Conservation (phyloP, 2,329 filamentous ascomycete species). For the Emericellopsis cladophorae region DNA sequence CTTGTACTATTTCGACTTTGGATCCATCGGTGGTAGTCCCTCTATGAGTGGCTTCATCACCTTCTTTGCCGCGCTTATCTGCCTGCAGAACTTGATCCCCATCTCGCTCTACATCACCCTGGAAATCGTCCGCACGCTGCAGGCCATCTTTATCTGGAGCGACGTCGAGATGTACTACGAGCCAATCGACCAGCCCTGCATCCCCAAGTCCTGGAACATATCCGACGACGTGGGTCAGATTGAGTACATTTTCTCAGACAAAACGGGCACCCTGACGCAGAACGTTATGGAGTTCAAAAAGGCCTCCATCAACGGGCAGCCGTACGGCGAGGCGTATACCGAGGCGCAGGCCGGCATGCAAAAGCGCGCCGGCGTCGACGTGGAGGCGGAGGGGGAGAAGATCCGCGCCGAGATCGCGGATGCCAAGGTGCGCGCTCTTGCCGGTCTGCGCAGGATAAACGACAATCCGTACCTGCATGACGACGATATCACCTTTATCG, state of each 20-base stretch:
- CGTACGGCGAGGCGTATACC: slow-evolving; percentile 95
- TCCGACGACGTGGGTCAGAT: slow-evolving; percentile 97
- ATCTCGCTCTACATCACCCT: slow-evolving; percentile 96
- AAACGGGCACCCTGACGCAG: slow-evolving; percentile 90
- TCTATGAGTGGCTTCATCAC: slow-evolving; percentile 84
- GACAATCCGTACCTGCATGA: slow-evolving; percentile 86
- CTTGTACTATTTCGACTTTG: slow-evolving; percentile 71
- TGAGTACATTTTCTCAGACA: slow-evolving; percentile 98
- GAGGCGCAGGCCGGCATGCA: slow-evolving; percentile 96
- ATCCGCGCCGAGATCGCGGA: slow-evolving; percentile 67
- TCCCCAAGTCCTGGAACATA: slow-evolving; percentile 98
- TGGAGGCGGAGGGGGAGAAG: slow-evolving; percentile 64
- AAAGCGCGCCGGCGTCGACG: slow-evolving; percentile 75
- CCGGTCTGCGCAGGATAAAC: slow-evolving; percentile 61
- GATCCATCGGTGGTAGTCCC: slow-evolving; percentile 64
- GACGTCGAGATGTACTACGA: slow-evolving; percentile 97
- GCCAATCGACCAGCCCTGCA: slow-evolving; percentile 82
- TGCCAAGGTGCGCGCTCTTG: slow-evolving; percentile 62
- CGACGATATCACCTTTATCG: slow-evolving; percentile 82
- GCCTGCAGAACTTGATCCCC: slow-evolving; percentile 97
- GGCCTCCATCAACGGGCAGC: slow-evolving; percentile 86
- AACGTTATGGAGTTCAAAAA: slow-evolving; percentile 99
- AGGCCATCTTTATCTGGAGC: slow-evolving; percentile 96
- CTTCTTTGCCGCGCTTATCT: slow-evolving; percentile 87
- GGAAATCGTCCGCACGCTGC: slow-evolving; percentile 85